phyloP scores from a whole-genome alignment of 306 rosid species.

The Acacia crassicarpa region DNA sequence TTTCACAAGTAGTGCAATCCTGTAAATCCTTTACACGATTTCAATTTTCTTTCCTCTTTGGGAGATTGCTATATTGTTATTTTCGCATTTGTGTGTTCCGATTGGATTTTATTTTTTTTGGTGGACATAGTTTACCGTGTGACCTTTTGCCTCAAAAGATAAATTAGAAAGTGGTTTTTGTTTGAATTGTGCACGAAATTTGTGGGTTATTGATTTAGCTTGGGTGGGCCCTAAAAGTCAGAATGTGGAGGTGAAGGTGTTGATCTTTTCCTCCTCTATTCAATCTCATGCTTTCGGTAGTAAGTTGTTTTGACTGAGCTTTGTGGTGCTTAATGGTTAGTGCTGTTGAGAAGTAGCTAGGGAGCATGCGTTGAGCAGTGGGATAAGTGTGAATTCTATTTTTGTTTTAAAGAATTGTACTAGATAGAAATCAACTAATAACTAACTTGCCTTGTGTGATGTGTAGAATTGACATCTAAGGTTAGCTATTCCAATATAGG shows the following conservation, averaged over 20 bases:
- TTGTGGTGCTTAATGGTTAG: background rate
- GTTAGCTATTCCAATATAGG: background rate
- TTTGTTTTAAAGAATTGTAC: background rate
- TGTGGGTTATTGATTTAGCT: slow-evolving; percentile 8
- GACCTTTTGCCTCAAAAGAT: background rate
- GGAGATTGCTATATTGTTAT: background rate
- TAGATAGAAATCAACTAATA: background rate
- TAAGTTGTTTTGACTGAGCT: background rate
- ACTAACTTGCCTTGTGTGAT: background rate
- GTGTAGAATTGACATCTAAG: background rate
- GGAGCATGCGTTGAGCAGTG: background rate
- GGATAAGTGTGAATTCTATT: background rate
- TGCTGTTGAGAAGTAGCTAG: background rate
- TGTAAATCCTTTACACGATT: background rate
- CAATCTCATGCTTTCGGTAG: background rate
- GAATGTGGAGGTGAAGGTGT: background rate
- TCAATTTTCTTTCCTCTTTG: slow-evolving; percentile 10
- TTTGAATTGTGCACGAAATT: background rate
- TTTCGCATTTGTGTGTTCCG: background rate
- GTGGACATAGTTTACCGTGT: background rate
- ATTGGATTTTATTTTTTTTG: background rate
- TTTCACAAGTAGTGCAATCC: slow-evolving; percentile 26
- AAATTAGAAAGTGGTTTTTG: slow-evolving; percentile 2
- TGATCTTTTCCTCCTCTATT: background rate
- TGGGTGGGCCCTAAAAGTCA: slow-evolving; percentile 17